These are phyloP conservation scores for Globisporangium nagaii DNA, from an alignment of 352 stramenopile species.

Conservation along the genomic window DNA sequence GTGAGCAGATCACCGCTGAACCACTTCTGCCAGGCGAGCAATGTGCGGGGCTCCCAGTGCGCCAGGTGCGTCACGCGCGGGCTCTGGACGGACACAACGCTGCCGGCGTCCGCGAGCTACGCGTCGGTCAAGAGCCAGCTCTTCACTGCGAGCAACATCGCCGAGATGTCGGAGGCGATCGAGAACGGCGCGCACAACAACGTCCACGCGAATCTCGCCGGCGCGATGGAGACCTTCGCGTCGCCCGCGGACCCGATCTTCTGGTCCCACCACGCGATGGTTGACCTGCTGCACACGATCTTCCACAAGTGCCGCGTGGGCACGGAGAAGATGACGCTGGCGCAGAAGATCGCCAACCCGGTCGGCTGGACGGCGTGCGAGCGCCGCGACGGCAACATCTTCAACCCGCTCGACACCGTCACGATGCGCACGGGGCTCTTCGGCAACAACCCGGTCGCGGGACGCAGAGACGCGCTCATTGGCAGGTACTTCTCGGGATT, in stretches of 20 bases:
- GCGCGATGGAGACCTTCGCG: conserved; percentile 40
- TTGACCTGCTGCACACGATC: conserved; percentile 46
- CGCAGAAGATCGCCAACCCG: conserved; percentile 21
- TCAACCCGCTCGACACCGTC: conserved; percentile 4
- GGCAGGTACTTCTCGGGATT: conserved; percentile 55
- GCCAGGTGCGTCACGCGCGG: conserved; percentile 31
- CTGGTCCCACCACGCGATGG: conserved; percentile 42
- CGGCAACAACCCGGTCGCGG: conserved; percentile 17
- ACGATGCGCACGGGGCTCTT: conserved; percentile 25
- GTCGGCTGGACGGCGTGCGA: conserved; percentile 8
- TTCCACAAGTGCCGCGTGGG: conserved; percentile 51
- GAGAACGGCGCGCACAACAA: conserved; percentile 48
- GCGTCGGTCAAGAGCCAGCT: conserved; percentile 36
- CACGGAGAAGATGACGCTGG: conserved; percentile 15
- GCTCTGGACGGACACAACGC: conserved; percentile 14
- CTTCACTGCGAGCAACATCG: conserved; percentile 33
- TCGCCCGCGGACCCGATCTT: conserved; percentile 54
- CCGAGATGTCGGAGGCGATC: conserved; percentile 12
- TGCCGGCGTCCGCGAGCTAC: conserved; percentile 31
- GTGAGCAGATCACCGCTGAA: conserved; percentile 21
- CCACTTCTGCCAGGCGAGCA: conserved; percentile 42
- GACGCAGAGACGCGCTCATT: conserved; percentile 9
- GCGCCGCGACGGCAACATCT: conserved; percentile 7
- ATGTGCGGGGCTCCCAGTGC: conserved; percentile 19
- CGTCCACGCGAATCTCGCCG: conserved; percentile 35